A percentile compares a stretch with the other conserved stretches of the same genome.
These are phyloP conservation scores for Leucogyrophana mollusca DNA, from an alignment of 768 basidiomycete species.

Conservation along the genomic window DNA sequence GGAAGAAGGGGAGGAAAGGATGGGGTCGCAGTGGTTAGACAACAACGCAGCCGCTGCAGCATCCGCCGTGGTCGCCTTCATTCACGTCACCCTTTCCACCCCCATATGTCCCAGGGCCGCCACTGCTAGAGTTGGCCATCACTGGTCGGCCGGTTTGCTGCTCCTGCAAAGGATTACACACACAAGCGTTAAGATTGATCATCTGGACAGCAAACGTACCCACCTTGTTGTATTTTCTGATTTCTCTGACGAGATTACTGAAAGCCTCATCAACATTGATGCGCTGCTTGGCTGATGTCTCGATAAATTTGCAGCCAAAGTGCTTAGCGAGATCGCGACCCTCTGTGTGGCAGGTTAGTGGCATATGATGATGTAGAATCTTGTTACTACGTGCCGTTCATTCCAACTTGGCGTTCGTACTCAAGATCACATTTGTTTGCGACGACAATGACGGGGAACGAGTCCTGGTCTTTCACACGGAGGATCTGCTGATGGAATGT, in stretches of 20 bases:
- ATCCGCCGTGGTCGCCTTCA: constrained; percentile 56
- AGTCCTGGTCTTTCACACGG: constrained; percentile 94
- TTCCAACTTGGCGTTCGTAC: constrained; percentile 94
- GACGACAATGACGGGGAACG: constrained; percentile 92
- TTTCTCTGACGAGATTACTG: constrained; percentile 88
- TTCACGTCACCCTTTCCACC: constrained; percentile 40
- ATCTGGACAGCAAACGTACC: constrained; percentile 13
- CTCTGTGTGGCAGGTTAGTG: constrained; percentile 53
- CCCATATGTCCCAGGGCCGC: constrained; percentile 48
- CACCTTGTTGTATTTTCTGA: constrained; percentile 92
- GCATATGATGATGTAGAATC: neutral
- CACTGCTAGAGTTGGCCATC: constrained; percentile 42
- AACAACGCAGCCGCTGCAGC: constrained; percentile 71
- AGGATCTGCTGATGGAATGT: constrained; percentile 96
- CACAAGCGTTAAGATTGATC: constrained; percentile 6
- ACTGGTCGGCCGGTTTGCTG: constrained; percentile 76
- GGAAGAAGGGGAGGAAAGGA: constrained; percentile 1
- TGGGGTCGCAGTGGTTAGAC: constrained; percentile 26
- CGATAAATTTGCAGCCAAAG: constrained; percentile 92
- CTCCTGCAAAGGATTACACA: constrained; percentile 45
- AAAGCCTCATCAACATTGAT: constrained; percentile 98
- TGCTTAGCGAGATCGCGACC: constrained; percentile 95
- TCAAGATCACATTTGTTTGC: constrained; percentile 99
- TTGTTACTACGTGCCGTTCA: constrained; percentile 65
- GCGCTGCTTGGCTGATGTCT: constrained; percentile 94